Evolutionary conservation across 78 protist species (phyloP).

Genomic region (Pigoraptor vietnamica): DNA sequence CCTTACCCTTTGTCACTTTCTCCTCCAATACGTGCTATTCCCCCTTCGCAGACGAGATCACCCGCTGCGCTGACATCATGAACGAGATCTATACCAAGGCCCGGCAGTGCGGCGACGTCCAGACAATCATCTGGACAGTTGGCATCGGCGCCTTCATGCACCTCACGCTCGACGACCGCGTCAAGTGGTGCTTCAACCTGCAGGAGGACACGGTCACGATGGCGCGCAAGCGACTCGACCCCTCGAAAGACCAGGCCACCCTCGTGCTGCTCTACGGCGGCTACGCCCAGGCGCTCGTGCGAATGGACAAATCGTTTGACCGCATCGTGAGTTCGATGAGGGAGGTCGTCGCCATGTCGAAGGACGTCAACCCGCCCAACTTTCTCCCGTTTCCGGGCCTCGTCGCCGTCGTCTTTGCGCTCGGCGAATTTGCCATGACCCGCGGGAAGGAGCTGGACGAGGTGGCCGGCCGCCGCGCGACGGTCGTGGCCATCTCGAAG

Average conservation of each 20-base stretch:
- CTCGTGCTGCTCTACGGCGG: neutral
- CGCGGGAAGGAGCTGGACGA: neutral
- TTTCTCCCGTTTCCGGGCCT: neutral
- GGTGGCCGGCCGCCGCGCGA: neutral
- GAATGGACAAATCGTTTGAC: neutral
- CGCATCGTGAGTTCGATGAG: neutral
- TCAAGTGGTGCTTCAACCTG: neutral
- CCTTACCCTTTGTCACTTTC: no score
- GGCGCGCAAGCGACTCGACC: neutral
- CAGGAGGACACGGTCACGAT: neutral
- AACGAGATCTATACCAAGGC: neutral
- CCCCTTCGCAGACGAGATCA: neutral
- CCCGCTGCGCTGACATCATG: neutral
- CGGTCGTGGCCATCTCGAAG: neutral
- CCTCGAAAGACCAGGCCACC: neutral
- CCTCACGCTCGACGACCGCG: neutral
- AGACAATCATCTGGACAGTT: neutral
- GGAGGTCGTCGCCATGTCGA: neutral
- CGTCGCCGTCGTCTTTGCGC: neutral
- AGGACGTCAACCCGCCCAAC: neutral
- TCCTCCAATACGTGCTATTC: no score
- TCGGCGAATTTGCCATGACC: neutral
- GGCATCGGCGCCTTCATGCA: neutral
- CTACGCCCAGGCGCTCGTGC: neutral
- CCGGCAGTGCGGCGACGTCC: neutral